phyloP scores from a whole-genome alignment of 345 rosid species.

The Corymbia maculata region DNA sequence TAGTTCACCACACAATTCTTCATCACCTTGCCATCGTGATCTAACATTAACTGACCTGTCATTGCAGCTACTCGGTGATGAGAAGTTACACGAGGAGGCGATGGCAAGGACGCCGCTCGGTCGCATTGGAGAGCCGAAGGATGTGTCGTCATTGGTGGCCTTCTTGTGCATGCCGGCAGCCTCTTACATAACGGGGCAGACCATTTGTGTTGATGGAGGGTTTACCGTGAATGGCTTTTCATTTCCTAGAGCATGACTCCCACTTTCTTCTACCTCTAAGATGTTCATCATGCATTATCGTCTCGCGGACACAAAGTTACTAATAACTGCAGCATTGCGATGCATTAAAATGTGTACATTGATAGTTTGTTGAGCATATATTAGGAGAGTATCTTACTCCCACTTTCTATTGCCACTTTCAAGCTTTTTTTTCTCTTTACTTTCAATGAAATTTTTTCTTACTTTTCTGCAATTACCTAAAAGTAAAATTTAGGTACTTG shows the following conservation, averaged over 20 bases:
- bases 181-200: constrained; percentile 58
- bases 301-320: neutral
- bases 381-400: neutral
- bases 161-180: constrained; percentile 55
- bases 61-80: neutral
- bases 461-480: neutral
- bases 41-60: neutral
- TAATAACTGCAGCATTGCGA: neutral
- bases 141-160: constrained; percentile 41
- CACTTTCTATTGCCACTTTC: neutral
- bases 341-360: neutral
- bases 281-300: neutral
- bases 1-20: neutral
- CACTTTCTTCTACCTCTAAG: neutral
- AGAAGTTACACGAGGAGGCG: constrained; percentile 3
- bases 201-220: constrained; percentile 10
- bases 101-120: constrained; percentile 33
- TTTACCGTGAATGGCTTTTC: neutral
- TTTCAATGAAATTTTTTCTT: neutral
- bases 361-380: neutral
- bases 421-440: neutral
- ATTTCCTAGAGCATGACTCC: neutral
- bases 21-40: neutral
- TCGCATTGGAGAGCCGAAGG: constrained; percentile 37
- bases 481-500: neutral